Percentiles rank a stretch among this genome's conserved stretches.
These are phyloP conservation scores for Saururus chinensis DNA, from an alignment of 164 flowering plant species.

Conservation along the genomic window DNA sequence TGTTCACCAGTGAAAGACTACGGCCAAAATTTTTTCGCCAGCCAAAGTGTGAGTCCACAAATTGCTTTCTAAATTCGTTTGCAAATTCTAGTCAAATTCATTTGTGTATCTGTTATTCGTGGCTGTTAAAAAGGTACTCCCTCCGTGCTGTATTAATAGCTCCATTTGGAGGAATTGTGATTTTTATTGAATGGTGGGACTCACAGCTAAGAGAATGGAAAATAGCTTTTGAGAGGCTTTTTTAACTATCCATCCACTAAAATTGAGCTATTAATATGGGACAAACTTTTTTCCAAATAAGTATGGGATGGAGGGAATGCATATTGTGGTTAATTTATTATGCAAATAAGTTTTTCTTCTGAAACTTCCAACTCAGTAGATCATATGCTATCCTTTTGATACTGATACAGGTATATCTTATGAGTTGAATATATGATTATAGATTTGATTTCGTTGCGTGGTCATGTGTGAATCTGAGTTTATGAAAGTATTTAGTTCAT, in stretches of 20 bases:
- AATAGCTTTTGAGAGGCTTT: no score
- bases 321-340: no score
- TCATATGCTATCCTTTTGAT: background rate
- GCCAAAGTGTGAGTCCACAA: conserved; percentile 56
- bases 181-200: no score
- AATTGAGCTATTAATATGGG: no score
- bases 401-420: background rate
- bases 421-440: no score
- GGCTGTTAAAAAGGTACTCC: background rate
- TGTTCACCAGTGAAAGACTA: conserved; percentile 53
- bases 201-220: no score
- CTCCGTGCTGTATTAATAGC: no score
- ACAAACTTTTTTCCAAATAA: no score
- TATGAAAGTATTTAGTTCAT: no score
- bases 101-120: background rate
- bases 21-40: conserved; percentile 74
- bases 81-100: background rate
- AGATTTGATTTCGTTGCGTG: background rate
- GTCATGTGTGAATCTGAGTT: background rate
- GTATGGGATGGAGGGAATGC: no score
- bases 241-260: no score
- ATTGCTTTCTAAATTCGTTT: background rate
- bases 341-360: background rate
- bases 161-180: no score
- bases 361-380: background rate